Base-by-base conservation (phyloP, 352 stramenopile genomes). In the Pythium phragmiticola region DNA sequence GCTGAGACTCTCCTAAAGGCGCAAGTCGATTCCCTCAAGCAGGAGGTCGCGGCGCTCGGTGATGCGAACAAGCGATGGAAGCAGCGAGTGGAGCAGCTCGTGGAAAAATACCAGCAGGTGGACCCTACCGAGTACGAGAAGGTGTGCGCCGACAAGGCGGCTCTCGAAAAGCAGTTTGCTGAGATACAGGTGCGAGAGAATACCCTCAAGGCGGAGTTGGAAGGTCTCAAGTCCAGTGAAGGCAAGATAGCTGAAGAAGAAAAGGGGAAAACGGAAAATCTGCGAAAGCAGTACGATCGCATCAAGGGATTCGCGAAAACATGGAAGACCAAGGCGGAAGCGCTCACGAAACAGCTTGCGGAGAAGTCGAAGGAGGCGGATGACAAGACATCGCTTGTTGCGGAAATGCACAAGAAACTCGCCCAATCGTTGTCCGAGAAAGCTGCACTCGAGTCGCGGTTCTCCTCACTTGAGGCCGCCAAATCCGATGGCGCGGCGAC, bases 221-320 rank as follows among this genome's bases (percentile, higher is more conserved):
- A 89, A 54, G 36, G 41, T 16, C 33, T 70, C 5, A 70, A 65
- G 50, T 53, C 50, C 14, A 65, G 16, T 16, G 63, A 70, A 62
- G 63, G 63, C 12, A 70, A 70, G 34, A 55, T 16, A 21, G 33
- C 62, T 14, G 63, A 87, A 63, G 80, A 89, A 65, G 82, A 90
- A 52, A 80, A 85, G 57, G 78, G 75, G 30, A 88, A 86, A 64
- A 69, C 75, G 3, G 80, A 89, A 50, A 90, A 90, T 59, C 80
- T 78, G 69, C 72, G 73, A 45, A 88, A 88, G 61, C 80, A 90
- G 65, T 92, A 92, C 42, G 81, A 92, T 23, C 76, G 77, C 7
- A 91, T 94, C 63, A 90, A 91, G 68, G 75, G 74, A 1, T 94
- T 92, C 55, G 82, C 83, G 2, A 94, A 94, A 72, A 87, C 78